Evolutionary conservation across 768 basidiomycete genomes (phyloP), one percentile per base, ranked within the genome.

Genomic region (Astraeus odoratus): DNA sequence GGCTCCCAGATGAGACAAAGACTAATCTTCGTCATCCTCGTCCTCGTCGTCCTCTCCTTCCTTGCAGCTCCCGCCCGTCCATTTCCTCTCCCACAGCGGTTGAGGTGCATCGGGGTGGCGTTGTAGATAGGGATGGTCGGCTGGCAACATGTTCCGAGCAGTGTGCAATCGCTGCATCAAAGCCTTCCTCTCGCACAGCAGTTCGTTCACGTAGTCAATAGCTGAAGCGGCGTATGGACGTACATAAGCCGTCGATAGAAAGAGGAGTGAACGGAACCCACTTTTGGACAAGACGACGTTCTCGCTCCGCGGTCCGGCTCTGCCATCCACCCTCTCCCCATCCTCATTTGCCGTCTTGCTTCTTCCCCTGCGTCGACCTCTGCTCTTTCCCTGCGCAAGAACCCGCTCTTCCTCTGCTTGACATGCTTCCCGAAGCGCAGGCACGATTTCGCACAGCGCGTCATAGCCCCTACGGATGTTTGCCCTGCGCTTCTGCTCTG

Each of bases 381-480:
- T 64, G 25, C 57, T 1, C 57, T 66, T 67, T 45, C 65, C 57
- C 30, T 67, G 65, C 42, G 52, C 57, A 8, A 57, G 44, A 44
- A 42, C 59, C 46, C 55, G 74, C 48, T 79, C 81, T 44, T 89
- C 90, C 59, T 89, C 90, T 47, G 75, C 79, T 39, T 74, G 68
- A 31, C 91, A 87, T 0, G 90, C 90, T 53, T 88, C 89, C 15
- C 82, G 67, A 29, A 96, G 71, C 2, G 86, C 72, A 8, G 93
- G 93, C 0, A 96, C 83, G 22, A 80, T 78, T 20, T 83, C 83
- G 56, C 91, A 93, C 0, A 96, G 72, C 6, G 84, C 81, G 54
- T 94, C 92, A 59, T 95, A 95, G 9, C 91, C 93, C 30, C 81
- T 68, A 9, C 90, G 75, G 42, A 96, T 95, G 55, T 92, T 93